Conservation (phyloP, 768 basidiomycete species). For the Chlorophyllum brunneum region DNA sequence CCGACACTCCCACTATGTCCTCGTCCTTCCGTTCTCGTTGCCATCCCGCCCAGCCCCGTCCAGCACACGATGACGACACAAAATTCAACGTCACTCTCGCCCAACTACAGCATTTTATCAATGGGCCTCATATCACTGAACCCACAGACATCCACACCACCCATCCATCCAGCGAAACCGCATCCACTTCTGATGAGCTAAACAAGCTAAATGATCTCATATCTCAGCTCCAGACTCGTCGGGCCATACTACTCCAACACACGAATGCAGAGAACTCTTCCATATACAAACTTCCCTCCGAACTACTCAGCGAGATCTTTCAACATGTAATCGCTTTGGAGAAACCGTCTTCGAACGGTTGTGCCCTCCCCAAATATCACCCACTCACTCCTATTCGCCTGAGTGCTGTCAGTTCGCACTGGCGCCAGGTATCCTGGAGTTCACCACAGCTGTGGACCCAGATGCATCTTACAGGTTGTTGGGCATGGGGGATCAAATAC, state of each 20-base stretch:
- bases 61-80: no score
- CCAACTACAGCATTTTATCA: no score
- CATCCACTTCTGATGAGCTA: background rate
- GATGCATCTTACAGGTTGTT: background rate
- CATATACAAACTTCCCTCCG: background rate
- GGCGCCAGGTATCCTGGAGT: constrained; percentile 1
- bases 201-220: background rate
- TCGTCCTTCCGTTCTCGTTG: no score
- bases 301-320: background rate
- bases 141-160: background rate
- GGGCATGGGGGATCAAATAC: background rate
- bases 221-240: background rate
- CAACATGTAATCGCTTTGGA: background rate
- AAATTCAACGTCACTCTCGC: no score
- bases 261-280: background rate
- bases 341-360: background rate
- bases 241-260: background rate
- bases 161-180: background rate
- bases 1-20: no score
- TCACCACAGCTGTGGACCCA: background rate
- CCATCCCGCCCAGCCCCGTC: no score
- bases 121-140: no score
- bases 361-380: background rate
- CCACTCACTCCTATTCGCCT: background rate
- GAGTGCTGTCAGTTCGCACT: background rate